phyloP scores from a whole-genome alignment of 352 stramenopile genomes.

The Labyrinthula sp. region DNA sequence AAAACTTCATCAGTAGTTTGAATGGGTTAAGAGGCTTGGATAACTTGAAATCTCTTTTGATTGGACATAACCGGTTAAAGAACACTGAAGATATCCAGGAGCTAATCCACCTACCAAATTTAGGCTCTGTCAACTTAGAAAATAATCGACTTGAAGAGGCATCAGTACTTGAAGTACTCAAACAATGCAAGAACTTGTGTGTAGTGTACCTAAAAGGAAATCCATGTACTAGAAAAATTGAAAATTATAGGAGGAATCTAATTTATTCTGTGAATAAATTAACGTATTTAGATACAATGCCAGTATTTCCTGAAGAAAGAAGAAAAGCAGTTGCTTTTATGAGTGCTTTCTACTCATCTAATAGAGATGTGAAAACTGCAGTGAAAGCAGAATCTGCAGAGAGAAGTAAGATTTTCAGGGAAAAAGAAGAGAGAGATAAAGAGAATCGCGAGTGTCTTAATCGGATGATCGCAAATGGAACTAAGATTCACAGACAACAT shows the following conservation, averaged over 20 bases:
- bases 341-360: too few relatives aligned
- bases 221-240: conserved; percentile 62
- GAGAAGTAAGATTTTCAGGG: too few relatives aligned
- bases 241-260: conserved; percentile 72
- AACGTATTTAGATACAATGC: conserved; percentile 63
- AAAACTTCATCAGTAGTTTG: conserved; percentile 67
- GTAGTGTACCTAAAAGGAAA: conserved; percentile 80
- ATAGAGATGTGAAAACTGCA: too few relatives aligned
- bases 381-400: too few relatives aligned
- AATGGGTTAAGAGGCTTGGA: conserved; percentile 48
- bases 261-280: conserved; percentile 57
- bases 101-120: conserved; percentile 43
- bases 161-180: conserved; percentile 43
- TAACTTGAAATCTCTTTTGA: conserved; percentile 59
- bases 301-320: conserved; percentile 60
- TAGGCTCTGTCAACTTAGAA: conserved; percentile 73
- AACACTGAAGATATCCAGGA: conserved; percentile 49
- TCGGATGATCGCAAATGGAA: too few relatives aligned
- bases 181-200: conserved; percentile 47
- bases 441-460: too few relatives aligned
- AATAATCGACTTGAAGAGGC: conserved; percentile 65
- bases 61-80: conserved; percentile 62
- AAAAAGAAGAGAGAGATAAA: too few relatives aligned
- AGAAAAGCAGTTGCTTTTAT: too few relatives aligned
- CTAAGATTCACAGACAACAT: too few relatives aligned